phyloP scores from a whole-genome alignment of 2,329 filamentous ascomycete genomes.

The Neophaeococcomyces mojaviensis region DNA sequence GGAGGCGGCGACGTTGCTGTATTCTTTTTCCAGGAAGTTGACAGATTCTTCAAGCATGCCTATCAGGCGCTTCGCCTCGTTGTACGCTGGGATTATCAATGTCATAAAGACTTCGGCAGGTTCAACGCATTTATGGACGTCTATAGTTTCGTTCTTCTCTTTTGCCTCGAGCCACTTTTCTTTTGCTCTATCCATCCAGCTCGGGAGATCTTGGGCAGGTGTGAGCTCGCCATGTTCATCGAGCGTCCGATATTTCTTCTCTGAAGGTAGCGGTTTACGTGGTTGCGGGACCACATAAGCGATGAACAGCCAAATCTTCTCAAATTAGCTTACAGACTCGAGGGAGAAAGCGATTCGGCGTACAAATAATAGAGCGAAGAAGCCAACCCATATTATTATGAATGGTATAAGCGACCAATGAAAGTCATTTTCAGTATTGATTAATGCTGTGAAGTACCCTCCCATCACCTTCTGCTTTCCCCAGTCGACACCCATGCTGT shows the following conservation, averaged over 20 bases:
- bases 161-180: slow-evolving; percentile 41
- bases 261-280: slow-evolving; percentile 62
- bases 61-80: slow-evolving; percentile 75
- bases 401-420: slow-evolving; percentile 19
- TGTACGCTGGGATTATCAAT: slow-evolving; percentile 90
- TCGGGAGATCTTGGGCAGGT: slow-evolving; percentile 57
- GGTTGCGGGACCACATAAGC: slow-evolving; percentile 74
- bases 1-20: slow-evolving; percentile 67
- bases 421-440: slow-evolving; percentile 5
- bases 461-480: slow-evolving; percentile 3
- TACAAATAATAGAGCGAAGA: slow-evolving; percentile 1
- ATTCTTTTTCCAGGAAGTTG: slow-evolving; percentile 69
- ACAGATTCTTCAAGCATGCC: slow-evolving; percentile 88
- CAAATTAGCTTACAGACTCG: slow-evolving; percentile 1
- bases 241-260: slow-evolving; percentile 79
- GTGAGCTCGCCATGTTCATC: slow-evolving; percentile 54
- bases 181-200: slow-evolving; percentile 78
- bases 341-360: slow-evolving; percentile 7
- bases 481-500: slow-evolving; percentile 7
- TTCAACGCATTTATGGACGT: slow-evolving; percentile 50
- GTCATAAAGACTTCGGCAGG: slow-evolving; percentile 77
- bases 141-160: slow-evolving; percentile 29
- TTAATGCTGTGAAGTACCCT: slow-evolving; percentile 1
- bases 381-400: slow-evolving; percentile 20
- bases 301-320: slow-evolving; percentile 59